phyloP scores from a whole-genome alignment of 2,329 filamentous ascomycete genomes.

The Rhynchosporium graminicola region DNA sequence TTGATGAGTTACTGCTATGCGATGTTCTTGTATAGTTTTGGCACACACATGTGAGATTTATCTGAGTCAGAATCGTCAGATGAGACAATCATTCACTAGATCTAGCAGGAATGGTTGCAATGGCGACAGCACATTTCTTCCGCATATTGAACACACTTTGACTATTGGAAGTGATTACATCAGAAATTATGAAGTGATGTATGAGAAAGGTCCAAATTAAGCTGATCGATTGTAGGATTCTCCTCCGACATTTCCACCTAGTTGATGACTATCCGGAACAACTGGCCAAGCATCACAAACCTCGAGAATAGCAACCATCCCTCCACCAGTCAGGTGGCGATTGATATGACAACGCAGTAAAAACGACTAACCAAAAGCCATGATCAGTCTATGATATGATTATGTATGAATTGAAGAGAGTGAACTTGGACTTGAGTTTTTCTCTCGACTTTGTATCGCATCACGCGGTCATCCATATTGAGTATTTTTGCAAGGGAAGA shows the following conservation, averaged over 20 bases:
- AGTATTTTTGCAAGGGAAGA: slow-evolving; percentile 23
- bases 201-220: not conserved
- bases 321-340: slow-evolving; percentile 49
- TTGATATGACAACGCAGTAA: slow-evolving; percentile 54
- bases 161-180: not conserved
- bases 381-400: not conserved
- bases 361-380: slow-evolving; percentile 39
- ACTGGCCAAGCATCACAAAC: slow-evolving; percentile 50
- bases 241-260: slow-evolving; percentile 16
- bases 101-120: too few species aligned
- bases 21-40: too few species aligned
- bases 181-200: not conserved
- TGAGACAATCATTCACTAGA: too few species aligned
- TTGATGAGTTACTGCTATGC: too few species aligned
- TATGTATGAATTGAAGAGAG: not conserved
- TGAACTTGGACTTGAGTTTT: slow-evolving; percentile 43
- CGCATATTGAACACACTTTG: too few species aligned
- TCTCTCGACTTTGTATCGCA: slow-evolving; percentile 47
- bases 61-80: too few species aligned
- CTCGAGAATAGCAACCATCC: slow-evolving; percentile 50
- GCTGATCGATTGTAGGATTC: not conserved
- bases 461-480: slow-evolving; percentile 46
- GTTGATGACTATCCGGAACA: slow-evolving; percentile 27
- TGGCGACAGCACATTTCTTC: too few species aligned
- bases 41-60: too few species aligned